These are phyloP conservation scores for Eucommia ulmoides DNA, from an alignment of 257 asterid species.

Conservation along the genomic window DNA sequence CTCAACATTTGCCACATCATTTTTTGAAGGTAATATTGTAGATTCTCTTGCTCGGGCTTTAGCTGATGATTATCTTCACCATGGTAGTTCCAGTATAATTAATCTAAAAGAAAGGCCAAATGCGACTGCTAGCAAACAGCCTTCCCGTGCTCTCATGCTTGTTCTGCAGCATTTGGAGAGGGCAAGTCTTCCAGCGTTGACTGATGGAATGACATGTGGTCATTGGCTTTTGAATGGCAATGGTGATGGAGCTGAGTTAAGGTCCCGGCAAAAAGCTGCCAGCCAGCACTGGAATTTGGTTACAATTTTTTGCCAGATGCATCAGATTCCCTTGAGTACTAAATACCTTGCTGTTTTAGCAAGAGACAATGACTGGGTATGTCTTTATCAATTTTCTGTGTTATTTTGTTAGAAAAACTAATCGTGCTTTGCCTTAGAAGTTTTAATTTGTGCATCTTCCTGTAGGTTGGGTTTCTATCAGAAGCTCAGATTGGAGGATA, in stretches of 20 bases:
- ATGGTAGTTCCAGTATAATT: constrained; percentile 29
- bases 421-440: background rate
- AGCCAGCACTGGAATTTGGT: constrained; percentile 93
- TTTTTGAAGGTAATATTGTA: constrained; percentile 44
- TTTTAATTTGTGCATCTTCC: constrained; percentile 11
- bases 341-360: constrained; percentile 87
- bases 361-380: constrained; percentile 97
- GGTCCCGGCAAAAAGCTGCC: constrained; percentile 83
- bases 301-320: constrained; percentile 80
- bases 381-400: constrained; percentile 8
- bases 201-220: constrained; percentile 70
- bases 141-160: constrained; percentile 66
- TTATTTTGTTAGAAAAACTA: background rate
- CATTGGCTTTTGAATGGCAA: constrained; percentile 79
- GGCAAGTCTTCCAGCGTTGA: constrained; percentile 66
- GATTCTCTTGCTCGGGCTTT: constrained; percentile 88
- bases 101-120: constrained; percentile 32
- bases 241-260: constrained; percentile 76
- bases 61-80: constrained; percentile 80
- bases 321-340: constrained; percentile 74
- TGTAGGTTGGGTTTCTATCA: constrained; percentile 88
- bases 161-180: constrained; percentile 92
- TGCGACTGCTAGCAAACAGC: constrained; percentile 27
- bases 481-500: constrained; percentile 93
- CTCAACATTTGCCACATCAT: constrained; percentile 40